These are phyloP conservation scores for Penicillium angulare DNA, from an alignment of 495 filamentous ascomycete species.

Conservation along the genomic window DNA sequence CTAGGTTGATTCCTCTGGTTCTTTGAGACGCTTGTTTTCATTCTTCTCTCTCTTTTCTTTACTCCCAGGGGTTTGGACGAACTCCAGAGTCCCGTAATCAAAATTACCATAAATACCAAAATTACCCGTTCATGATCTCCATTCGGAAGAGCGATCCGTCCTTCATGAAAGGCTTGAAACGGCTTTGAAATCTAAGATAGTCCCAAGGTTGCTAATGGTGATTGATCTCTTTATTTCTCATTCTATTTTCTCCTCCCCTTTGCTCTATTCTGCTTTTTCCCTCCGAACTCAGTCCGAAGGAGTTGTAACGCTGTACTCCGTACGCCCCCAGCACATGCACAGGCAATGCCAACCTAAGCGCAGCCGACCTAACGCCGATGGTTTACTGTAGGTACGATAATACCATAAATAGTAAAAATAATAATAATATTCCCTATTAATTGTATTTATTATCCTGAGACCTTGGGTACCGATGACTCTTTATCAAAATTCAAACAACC, in stretches of 20 bases:
- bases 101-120: no score
- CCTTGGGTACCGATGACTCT: not conserved
- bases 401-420: no score
- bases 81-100: no score
- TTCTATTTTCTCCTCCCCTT: not conserved
- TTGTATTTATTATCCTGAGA: no score
- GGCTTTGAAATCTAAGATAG: not conserved
- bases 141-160: conserved; percentile 9
- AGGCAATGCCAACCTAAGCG: conserved; percentile 1
- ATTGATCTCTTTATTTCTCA: not conserved
- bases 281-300: conserved; percentile 2
- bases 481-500: not conserved
- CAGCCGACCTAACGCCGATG: conserved; percentile 1
- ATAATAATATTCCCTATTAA: no score
- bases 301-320: conserved; percentile 4
- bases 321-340: not conserved
- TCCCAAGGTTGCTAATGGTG: not conserved
- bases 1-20: no score
- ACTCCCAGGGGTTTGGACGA: no score
- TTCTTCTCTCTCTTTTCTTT: not conserved
- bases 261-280: not conserved
- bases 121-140: conserved; percentile 8
- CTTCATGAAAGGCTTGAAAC: no score
- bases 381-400: not conserved
- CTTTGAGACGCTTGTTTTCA: no score